Percentiles rank a stretch among this genome's conserved stretches.
These are phyloP conservation scores for Tetracladium setigerum DNA, from an alignment of 495 filamentous ascomycete species.

Conservation along the genomic window DNA sequence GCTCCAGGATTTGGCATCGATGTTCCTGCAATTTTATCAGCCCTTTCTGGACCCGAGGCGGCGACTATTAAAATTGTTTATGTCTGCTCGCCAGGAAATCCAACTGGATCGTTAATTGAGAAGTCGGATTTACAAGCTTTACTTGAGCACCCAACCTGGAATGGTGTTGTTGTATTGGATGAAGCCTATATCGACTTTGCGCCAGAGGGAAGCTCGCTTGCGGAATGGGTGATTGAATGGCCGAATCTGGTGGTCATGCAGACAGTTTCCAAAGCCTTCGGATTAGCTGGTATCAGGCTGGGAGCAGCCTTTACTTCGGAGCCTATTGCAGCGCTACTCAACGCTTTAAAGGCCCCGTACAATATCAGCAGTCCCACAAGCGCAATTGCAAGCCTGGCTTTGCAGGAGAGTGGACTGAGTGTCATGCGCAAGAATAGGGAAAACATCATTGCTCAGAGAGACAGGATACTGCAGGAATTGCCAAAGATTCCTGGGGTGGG, in stretches of 20 bases:
- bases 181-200: constrained; percentile 98
- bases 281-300: constrained; percentile 82
- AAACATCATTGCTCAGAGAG: constrained; percentile 66
- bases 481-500: constrained; percentile 67
- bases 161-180: constrained; percentile 87
- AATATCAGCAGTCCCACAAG: constrained; percentile 84
- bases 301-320: constrained; percentile 56
- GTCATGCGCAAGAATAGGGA: constrained; percentile 63
- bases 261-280: constrained; percentile 92
- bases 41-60: constrained; percentile 44
- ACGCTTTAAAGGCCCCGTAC: constrained; percentile 91
- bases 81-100: constrained; percentile 91
- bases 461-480: constrained; percentile 64
- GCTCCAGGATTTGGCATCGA: constrained; percentile 62
- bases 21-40: constrained; percentile 55
- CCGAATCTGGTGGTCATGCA: constrained; percentile 99
- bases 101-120: constrained; percentile 68
- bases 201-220: constrained; percentile 66
- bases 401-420: constrained; percentile 54
- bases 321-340: constrained; percentile 61
- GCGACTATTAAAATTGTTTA: constrained; percentile 79
- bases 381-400: constrained; percentile 66
- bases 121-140: constrained; percentile 69
- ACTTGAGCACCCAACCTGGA: constrained; percentile 86
- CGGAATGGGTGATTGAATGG: constrained; percentile 89